Percentiles rank a stretch among this genome's conserved stretches.
Conservation (phyloP, 306 rosid genomes). For the Argentina anserina region DNA sequence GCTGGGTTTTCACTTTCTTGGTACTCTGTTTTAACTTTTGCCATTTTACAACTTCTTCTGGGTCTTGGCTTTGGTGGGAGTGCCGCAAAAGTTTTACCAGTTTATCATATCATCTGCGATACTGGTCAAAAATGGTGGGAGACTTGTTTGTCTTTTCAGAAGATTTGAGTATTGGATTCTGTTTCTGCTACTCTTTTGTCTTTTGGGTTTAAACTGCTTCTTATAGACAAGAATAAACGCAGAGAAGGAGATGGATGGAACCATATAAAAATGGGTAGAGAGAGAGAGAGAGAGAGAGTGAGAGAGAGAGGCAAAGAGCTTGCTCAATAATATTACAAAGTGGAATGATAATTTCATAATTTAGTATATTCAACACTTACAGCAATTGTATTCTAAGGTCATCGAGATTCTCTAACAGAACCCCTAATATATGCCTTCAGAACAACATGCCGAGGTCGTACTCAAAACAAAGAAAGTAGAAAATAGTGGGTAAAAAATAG, state of each 20-base stretch:
- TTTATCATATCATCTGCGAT: not conserved
- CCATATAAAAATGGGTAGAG: not conserved
- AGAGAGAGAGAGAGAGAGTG: not conserved
- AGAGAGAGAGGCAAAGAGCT: not conserved
- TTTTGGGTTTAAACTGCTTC: not conserved
- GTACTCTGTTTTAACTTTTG: slow-evolving; percentile 1
- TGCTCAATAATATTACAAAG: not conserved
- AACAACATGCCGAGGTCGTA: slow-evolving; percentile 75
- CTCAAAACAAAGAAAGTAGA: slow-evolving; percentile 15
- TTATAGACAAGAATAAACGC: not conserved
- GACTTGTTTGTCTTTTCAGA: slow-evolving; percentile 2
- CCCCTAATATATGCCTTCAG: slow-evolving; percentile 37
- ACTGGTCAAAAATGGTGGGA: slow-evolving; percentile 14
- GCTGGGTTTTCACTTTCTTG: not conserved
- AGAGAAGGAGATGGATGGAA: not conserved
- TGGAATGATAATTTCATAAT: slow-evolving; percentile 35
- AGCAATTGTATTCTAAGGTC: slow-evolving; percentile 50
- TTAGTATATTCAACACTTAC: slow-evolving; percentile 75
- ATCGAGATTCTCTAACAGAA: slow-evolving; percentile 36
- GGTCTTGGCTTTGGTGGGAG: slow-evolving; percentile 9
- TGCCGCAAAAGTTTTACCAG: not conserved
- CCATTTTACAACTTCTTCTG: not conserved
- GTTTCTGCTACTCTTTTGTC: slow-evolving; percentile 13
- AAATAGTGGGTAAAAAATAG: slow-evolving; percentile 16
- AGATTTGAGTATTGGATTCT: slow-evolving; percentile 6